phyloP scores from a whole-genome alignment of 2,329 filamentous ascomycete species.

The Colletotrichum euphorbiae region DNA sequence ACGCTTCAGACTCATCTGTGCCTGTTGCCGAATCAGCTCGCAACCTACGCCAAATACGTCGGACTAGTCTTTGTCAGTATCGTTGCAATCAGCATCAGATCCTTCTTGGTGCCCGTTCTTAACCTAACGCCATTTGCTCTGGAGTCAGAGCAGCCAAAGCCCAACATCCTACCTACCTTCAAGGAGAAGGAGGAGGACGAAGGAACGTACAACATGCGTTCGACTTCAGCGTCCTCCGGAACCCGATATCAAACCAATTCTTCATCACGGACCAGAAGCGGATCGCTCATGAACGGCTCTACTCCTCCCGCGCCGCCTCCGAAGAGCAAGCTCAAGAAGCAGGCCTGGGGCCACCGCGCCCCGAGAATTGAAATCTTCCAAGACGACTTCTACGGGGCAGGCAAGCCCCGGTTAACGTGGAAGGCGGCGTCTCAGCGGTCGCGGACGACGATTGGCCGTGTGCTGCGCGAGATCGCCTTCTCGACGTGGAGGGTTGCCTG shows the following conservation, averaged over 20 bases:
- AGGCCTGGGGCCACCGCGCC: slow-evolving; percentile 58
- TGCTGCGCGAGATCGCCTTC: slow-evolving; percentile 70
- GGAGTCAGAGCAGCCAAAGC: slow-evolving; percentile 50
- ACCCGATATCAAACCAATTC: slow-evolving; percentile 49
- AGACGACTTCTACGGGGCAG: slow-evolving; percentile 57
- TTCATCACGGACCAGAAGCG: slow-evolving; percentile 43
- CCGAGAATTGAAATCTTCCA: slow-evolving; percentile 67
- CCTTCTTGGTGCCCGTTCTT: slow-evolving; percentile 67
- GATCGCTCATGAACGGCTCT: slow-evolving; percentile 44
- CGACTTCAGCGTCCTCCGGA: slow-evolving; percentile 49
- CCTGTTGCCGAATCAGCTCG: slow-evolving; percentile 87
- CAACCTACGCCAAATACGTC: slow-evolving; percentile 84
- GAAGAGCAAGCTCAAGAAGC: slow-evolving; percentile 48
- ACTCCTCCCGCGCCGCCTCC: slow-evolving; percentile 41
- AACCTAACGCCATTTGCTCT: slow-evolving; percentile 66
- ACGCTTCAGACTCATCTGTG: slow-evolving; percentile 93
- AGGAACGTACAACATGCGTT: slow-evolving; percentile 46
- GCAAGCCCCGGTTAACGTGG: slow-evolving; percentile 50
- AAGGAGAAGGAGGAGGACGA: slow-evolving; percentile 66
- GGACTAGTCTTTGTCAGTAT: slow-evolving; percentile 68
- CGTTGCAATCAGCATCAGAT: slow-evolving; percentile 62
- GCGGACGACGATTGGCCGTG: slow-evolving; percentile 55
- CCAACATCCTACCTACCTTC: slow-evolving; percentile 57
- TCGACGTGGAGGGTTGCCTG: slow-evolving; percentile 72
- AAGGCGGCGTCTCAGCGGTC: slow-evolving; percentile 45